Conservation (phyloP, 148 eudicot species). For the Oxyria digyna region DNA sequence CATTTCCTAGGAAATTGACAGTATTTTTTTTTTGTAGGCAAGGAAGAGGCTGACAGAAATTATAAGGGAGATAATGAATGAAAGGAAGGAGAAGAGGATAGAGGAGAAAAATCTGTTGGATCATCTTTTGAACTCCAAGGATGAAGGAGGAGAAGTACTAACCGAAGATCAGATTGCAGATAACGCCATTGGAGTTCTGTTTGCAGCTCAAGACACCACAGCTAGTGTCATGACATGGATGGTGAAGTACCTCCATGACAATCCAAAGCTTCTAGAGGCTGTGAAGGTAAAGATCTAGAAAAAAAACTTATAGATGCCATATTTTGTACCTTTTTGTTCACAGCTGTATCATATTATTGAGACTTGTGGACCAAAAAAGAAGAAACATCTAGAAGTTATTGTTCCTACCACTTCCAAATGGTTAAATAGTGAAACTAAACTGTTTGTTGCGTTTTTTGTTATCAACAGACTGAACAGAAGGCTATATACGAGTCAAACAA, state of each 20-base stretch:
- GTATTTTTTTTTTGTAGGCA: conserved; percentile 16
- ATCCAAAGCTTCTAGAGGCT: conserved; percentile 32
- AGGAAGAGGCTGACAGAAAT: conserved; percentile 24
- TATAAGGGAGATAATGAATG: conserved; percentile 19
- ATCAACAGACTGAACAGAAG: conserved; percentile 54
- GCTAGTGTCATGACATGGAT: conserved; percentile 52
- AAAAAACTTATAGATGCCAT: not conserved
- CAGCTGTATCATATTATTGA: not conserved
- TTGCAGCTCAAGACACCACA: conserved; percentile 58
- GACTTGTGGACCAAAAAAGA: conserved; percentile 3
- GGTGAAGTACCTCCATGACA: conserved; percentile 37
- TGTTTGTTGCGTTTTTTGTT: not conserved
- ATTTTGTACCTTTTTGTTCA: not conserved
- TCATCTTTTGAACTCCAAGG: conserved; percentile 20
- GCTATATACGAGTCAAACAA: conserved; percentile 35
- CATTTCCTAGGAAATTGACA: conserved; percentile 2
- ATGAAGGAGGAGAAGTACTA: conserved; percentile 21
- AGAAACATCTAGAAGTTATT: not conserved
- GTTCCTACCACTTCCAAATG: not conserved
- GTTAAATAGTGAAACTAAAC: not conserved
- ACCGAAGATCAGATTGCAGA: conserved; percentile 44
- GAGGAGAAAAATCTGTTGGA: conserved; percentile 25
- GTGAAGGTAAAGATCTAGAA: conserved; percentile 27
- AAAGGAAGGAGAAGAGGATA: conserved; percentile 23
- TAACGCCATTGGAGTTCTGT: conserved; percentile 47